Conservation (phyloP, 176 grass and related monocot species). For the sorghum (Sorghum bicolor) region DNA sequence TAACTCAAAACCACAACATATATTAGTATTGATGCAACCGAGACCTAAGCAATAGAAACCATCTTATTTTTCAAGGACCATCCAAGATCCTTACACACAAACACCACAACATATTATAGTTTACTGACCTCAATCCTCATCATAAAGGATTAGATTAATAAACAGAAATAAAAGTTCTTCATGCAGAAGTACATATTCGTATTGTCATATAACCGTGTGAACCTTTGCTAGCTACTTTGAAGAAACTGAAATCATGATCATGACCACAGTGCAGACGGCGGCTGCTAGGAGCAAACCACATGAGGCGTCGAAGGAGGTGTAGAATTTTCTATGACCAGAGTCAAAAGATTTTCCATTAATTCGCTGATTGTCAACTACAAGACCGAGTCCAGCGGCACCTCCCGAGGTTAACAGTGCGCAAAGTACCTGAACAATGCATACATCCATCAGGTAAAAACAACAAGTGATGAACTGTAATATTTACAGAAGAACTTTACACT, state of each 20-base stretch:
- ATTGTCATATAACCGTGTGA: too few relatives aligned
- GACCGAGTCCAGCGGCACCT: background rate
- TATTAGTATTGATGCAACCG: background rate
- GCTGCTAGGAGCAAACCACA: background rate
- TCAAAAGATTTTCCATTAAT: fast-evolving
- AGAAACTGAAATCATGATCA: background rate
- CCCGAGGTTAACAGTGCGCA: background rate
- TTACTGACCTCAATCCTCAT: background rate
- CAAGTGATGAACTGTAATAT: background rate
- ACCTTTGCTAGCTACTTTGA: background rate
- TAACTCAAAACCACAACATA: background rate
- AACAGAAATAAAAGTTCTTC: background rate
- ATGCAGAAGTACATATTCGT: background rate
- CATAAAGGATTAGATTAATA: background rate
- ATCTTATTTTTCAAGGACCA: background rate
- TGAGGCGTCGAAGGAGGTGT: background rate
- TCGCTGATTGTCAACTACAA: background rate
- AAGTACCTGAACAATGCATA: background rate
- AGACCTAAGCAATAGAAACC: background rate
- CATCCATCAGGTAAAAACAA: background rate
- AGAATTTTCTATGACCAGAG: background rate
- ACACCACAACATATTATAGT: background rate
- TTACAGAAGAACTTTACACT: background rate
- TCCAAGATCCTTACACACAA: background rate
- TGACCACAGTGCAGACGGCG: background rate